Evolutionary conservation across 352 stramenopile species (phyloP), one percentile per base, ranked within the genome.

Genomic region (Thalassiosira mediterranea): DNA sequence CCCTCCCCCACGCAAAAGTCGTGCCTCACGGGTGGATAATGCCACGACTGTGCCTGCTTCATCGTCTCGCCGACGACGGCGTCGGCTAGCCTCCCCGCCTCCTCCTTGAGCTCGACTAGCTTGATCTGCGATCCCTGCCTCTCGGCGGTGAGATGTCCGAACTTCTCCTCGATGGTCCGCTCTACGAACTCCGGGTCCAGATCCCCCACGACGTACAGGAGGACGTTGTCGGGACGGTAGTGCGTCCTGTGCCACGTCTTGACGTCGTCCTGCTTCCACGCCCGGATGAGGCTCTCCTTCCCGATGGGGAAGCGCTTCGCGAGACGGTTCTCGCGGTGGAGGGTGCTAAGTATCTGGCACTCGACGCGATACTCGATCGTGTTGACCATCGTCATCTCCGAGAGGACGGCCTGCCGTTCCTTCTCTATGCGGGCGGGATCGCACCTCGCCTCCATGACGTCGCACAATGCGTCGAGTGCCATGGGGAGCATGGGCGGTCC

Each of bases 291-390:
- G 28, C 70, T 69, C 70, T 95, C 89, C 47, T 95, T 95, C 17
- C 92, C 92, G 81, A 96, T 96, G 11, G 92, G 92, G 69, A 96
- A 96, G 46, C 87, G 75, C 69, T 94, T 93, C 0, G 91, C 89
- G 26, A 96, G 78, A 54, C 90, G 77, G 82, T 96, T 96, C 78
- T 96, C 93, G 8, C 88, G 73, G 72, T 96, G 93, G 5, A 96
- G 71, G 2, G 91, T 93, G 8, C 81, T 86, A 17, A 96, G 75
- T 72, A 96, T 95, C 72, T 96, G 91, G 77, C 91, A 96, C 84
- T 96, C 91, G 19, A 96, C 92, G 42, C 93, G 86, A 80, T 96
- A 96, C 77, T 95, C 90, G 66, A 95, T 95, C n/a, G 89, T 96
- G 76, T 95, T 95, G 19, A 96, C 93, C 91, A 96, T 96, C 31